phyloP scores from a whole-genome alignment of 2,329 filamentous ascomycete genomes.

The Acrocalymma vagum region DNA sequence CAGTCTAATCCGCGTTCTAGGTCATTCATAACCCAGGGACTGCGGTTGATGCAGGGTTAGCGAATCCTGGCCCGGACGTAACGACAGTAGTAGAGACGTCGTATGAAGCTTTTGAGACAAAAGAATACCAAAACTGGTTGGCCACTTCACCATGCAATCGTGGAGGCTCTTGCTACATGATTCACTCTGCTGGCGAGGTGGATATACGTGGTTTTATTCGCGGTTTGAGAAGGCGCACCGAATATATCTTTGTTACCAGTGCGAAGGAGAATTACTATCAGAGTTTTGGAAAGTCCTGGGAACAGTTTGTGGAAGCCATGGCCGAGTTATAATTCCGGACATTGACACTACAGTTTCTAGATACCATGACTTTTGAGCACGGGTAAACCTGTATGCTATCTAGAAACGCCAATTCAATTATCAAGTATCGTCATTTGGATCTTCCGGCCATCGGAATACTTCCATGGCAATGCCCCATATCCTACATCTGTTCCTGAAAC shows the following conservation, averaged over 20 bases:
- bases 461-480: slow-evolving; percentile 35
- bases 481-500: slow-evolving; percentile 35
- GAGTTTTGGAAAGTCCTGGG: slow-evolving; percentile 32
- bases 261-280: slow-evolving; percentile 26
- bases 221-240: slow-evolving; percentile 20
- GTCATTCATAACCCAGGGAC: slow-evolving; percentile 42
- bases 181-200: slow-evolving; percentile 30
- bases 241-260: slow-evolving; percentile 39
- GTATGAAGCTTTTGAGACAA: slow-evolving; percentile 22
- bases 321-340: slow-evolving; percentile 1
- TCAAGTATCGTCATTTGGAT: too few species aligned
- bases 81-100: slow-evolving; percentile 34
- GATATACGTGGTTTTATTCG: slow-evolving; percentile 19
- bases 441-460: slow-evolving; percentile 6
- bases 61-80: slow-evolving; percentile 32
- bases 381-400: too few species aligned
- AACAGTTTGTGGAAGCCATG: slow-evolving; percentile 27
- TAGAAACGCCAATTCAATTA: too few species aligned
- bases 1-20: slow-evolving; percentile 12
- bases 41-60: slow-evolving; percentile 26
- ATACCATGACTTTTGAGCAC: too few species aligned
- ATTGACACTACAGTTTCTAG: too few species aligned
- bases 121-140: slow-evolving; percentile 35
- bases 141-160: slow-evolving; percentile 29
- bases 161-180: slow-evolving; percentile 31